A percentile compares a stretch with the other conserved stretches of the same genome.
These are phyloP conservation scores for Sordariomycetes sp. DNA, from an alignment of 2,329 filamentous ascomycete species.

Conservation along the genomic window DNA sequence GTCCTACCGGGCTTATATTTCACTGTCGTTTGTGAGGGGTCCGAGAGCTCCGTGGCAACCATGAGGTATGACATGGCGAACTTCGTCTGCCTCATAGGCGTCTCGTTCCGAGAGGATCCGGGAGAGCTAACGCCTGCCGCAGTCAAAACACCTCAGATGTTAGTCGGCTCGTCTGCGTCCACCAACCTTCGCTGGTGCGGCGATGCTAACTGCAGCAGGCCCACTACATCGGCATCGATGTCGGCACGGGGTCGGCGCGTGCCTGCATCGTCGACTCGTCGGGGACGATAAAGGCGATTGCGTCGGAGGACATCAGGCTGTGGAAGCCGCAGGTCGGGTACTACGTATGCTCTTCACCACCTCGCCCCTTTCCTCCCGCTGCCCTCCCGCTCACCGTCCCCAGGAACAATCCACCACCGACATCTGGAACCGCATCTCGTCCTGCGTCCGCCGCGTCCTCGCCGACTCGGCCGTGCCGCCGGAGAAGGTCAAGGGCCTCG, in stretches of 20 bases:
- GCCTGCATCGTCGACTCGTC: slow-evolving; percentile 90
- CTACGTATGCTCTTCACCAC: slow-evolving; percentile 41
- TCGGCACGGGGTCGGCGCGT: slow-evolving; percentile 89
- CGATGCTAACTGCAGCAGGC: slow-evolving; percentile 24
- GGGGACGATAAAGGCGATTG: slow-evolving; percentile 74
- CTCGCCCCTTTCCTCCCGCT: not conserved
- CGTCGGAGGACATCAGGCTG: slow-evolving; percentile 65
- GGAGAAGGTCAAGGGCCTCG: slow-evolving; percentile 72
- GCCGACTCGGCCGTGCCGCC: slow-evolving; percentile 69
- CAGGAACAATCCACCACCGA: slow-evolving; percentile 95
- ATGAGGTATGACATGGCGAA: too few species aligned
- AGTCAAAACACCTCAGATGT: too few species aligned
- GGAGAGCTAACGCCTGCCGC: too few species aligned
- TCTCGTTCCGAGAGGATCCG: too few species aligned
- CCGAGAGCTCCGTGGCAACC: too few species aligned
- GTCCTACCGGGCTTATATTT: too few species aligned
- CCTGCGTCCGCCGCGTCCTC: slow-evolving; percentile 74
- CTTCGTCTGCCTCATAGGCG: too few species aligned
- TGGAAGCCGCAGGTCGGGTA: slow-evolving; percentile 70
- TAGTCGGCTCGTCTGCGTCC: too few species aligned
- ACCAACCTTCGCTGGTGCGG: not conserved
- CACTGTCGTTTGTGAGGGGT: too few species aligned
- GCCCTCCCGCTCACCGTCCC: not conserved
- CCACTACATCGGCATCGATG: slow-evolving; percentile 78
- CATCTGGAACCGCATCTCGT: slow-evolving; percentile 93